A percentile compares a stretch with the other conserved stretches of the same genome.
These are phyloP conservation scores for Chenopodium suecicum DNA, from an alignment of 148 eudicot genomes.

Conservation along the genomic window DNA sequence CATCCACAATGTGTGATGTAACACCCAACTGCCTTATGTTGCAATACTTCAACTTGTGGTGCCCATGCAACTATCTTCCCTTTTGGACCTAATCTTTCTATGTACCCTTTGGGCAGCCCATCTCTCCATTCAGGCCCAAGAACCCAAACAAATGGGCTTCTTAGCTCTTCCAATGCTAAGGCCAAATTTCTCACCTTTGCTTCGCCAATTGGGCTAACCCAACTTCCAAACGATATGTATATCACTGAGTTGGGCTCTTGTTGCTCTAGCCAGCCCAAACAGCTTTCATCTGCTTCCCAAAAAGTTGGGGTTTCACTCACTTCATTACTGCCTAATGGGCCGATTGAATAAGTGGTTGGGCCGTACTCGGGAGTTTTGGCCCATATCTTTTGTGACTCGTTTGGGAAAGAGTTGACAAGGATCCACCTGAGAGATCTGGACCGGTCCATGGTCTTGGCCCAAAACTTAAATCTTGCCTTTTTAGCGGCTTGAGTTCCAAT, in stretches of 20 bases:
- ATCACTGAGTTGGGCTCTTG: conserved; percentile 55
- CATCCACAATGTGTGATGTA: conserved; percentile 84
- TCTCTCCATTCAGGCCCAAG: conserved; percentile 58
- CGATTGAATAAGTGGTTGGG: conserved; percentile 40
- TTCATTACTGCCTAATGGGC: conserved; percentile 28
- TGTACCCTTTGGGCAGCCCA: conserved; percentile 56
- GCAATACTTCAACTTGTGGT: conserved; percentile 65
- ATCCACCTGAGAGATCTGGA: conserved; percentile 34
- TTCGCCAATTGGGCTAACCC: conserved; percentile 81
- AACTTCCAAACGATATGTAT: conserved; percentile 83
- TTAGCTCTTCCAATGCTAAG: conserved; percentile 47
- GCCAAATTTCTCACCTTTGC: conserved; percentile 52
- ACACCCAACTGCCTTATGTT: conserved; percentile 56
- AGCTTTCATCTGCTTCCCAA: conserved; percentile 60
- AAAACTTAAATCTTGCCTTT: conserved; percentile 40
- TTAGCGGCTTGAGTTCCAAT: conserved; percentile 34
- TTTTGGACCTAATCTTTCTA: conserved; percentile 28
- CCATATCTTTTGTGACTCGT: conserved; percentile 25
- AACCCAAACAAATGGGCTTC: conserved; percentile 74
- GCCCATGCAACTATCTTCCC: conserved; percentile 78
- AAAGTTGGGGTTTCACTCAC: conserved; percentile 28
- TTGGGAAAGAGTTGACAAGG: conserved; percentile 48
- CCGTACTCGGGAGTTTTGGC: neutral
- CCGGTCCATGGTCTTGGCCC: conserved; percentile 36
- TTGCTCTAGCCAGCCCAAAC: conserved; percentile 60